A percentile compares a stretch with the other conserved stretches of the same genome.
Evolutionary conservation across 768 basidiomycete genomes (phyloP).

Genomic region (Coprinopsis cinerea): DNA sequence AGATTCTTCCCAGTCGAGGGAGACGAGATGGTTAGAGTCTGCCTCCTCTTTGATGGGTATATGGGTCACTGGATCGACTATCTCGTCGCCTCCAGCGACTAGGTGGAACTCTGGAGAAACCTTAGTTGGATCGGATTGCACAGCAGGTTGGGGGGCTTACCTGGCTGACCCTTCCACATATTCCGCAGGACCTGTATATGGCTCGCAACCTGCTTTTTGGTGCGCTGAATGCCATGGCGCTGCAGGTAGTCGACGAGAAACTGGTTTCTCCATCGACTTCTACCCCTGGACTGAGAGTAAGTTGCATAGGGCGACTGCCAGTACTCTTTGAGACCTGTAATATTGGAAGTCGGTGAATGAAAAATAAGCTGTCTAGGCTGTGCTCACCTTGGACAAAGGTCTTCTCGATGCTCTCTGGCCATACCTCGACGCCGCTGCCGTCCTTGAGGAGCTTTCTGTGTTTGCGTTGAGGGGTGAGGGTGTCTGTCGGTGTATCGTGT

Average conservation of each 20-base stretch:
- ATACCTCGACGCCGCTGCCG: conserved; percentile 69
- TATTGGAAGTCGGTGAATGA: conserved; percentile 5
- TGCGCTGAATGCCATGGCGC: conserved; percentile 60
- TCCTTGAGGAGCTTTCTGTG: conserved; percentile 84
- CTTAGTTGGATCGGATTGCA: conserved; percentile 8
- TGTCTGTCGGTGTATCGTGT: conserved; percentile 23
- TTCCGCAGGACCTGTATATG: conserved; percentile 81
- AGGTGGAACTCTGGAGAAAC: conserved; percentile 53
- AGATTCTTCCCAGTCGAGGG: conserved; percentile 40
- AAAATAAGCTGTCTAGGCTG: not conserved
- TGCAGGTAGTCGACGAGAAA: conserved; percentile 79
- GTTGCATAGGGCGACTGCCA: conserved; percentile 80
- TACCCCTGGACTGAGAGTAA: conserved; percentile 63
- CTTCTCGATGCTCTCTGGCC: conserved; percentile 75
- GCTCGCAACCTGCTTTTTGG: conserved; percentile 88
- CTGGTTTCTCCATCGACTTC: conserved; percentile 79
- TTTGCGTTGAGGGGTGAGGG: conserved; percentile 72
- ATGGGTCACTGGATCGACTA: conserved; percentile 47
- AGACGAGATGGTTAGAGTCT: conserved; percentile 33
- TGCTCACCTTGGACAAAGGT: conserved; percentile 67
- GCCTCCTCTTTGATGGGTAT: conserved; percentile 52
- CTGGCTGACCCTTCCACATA: conserved; percentile 84
- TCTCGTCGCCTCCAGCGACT: conserved; percentile 76
- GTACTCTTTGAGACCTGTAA: conserved; percentile 69
- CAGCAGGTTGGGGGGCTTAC: conserved; percentile 35